Evolutionary conservation across 345 rosid genomes (phyloP).

Genomic region (Rubroshorea leprosula): DNA sequence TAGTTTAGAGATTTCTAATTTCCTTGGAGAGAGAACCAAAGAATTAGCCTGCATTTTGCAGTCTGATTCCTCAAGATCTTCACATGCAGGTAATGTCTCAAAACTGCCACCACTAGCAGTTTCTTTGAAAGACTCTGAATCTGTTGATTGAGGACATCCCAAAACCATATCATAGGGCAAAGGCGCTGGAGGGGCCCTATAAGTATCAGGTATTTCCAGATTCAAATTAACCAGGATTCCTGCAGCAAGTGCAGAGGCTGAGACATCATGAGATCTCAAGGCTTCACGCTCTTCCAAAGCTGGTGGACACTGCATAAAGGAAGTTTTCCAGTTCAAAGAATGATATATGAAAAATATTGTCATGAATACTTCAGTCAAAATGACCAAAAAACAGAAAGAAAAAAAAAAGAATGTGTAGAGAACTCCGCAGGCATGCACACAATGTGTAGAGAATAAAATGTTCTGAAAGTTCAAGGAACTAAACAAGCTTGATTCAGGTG

Average conservation of each 20-base stretch:
- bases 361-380: not conserved
- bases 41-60: slow-evolving; percentile 41
- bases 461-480: not conserved
- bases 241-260: slow-evolving; percentile 39
- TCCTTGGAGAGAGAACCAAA: slow-evolving; percentile 39
- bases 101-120: slow-evolving; percentile 39
- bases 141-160: slow-evolving; percentile 35
- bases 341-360: not conserved
- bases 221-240: slow-evolving; percentile 56
- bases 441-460: not conserved
- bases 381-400: not conserved
- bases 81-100: slow-evolving; percentile 31
- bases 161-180: slow-evolving; percentile 61
- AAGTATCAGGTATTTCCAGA: slow-evolving; percentile 60
- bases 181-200: slow-evolving; percentile 66
- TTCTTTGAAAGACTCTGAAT: slow-evolving; percentile 29
- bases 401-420: not conserved
- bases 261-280: slow-evolving; percentile 35
- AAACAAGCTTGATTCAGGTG: not conserved
- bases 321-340: slow-evolving; percentile 15
- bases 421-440: not conserved
- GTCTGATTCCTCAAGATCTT: slow-evolving; percentile 44
- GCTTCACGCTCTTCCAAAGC: slow-evolving; percentile 43
- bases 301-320: slow-evolving; percentile 50
- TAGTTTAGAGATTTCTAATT: slow-evolving; percentile 39